Evolutionary conservation across 2,329 filamentous ascomycete genomes (phyloP).

Genomic region (Juglanconis juglandina): DNA sequence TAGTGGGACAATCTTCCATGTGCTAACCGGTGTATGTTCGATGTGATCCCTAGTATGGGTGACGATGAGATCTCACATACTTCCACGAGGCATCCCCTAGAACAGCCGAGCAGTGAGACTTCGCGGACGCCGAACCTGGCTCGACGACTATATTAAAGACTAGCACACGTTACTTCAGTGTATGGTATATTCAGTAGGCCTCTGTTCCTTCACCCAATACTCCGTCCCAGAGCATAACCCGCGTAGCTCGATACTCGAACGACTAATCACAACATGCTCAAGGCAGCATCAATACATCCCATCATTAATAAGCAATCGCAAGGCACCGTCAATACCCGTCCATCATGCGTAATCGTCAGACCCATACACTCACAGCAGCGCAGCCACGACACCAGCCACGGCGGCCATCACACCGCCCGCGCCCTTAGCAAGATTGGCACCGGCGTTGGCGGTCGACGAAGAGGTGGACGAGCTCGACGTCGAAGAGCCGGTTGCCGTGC

Average conservation of each 20-base stretch:
- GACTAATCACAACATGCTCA: background rate
- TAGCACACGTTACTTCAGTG: conserved; percentile 7
- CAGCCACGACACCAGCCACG: conserved; percentile 30
- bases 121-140: too few species aligned
- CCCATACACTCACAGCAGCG: conserved; percentile 25
- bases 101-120: too few species aligned
- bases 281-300: background rate
- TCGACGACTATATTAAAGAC: conserved; percentile 4
- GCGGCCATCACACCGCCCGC: conserved; percentile 29
- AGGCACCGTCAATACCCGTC: background rate
- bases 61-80: too few species aligned
- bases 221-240: background rate
- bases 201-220: background rate
- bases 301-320: background rate
- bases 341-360: background rate
- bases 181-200: background rate
- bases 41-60: too few species aligned
- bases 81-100: too few species aligned
- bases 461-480: conserved; percentile 2
- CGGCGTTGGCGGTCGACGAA: conserved; percentile 13
- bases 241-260: background rate
- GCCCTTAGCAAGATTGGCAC: conserved; percentile 20
- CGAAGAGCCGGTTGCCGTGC: conserved; percentile 15
- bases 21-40: too few species aligned
- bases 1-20: too few species aligned